Evolutionary conservation across 1,284 basidiomycete species (phyloP).

Genomic region (Exobasidium rhododendri): DNA sequence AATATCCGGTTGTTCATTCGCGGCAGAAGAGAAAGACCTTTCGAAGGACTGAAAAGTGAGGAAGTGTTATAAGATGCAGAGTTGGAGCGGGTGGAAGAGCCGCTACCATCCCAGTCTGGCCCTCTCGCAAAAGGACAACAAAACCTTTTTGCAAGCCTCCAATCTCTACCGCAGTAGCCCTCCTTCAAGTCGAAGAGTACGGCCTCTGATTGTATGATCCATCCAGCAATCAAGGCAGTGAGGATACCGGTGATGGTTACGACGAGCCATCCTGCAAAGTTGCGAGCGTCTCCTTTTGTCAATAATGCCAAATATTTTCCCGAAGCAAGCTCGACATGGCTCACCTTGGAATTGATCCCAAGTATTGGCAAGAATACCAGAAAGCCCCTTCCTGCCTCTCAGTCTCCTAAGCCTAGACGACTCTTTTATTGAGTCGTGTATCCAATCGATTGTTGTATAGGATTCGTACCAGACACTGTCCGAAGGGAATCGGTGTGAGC

Average conservation of each 20-base stretch:
- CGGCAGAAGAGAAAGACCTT: conserved; percentile 26
- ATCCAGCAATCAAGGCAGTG: conserved; percentile 66
- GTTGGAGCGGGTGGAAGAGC: background rate
- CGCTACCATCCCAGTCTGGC: conserved; percentile 25
- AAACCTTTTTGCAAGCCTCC: conserved; percentile 75
- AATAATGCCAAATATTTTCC: too few relatives aligned
- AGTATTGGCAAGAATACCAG: conserved; percentile 68
- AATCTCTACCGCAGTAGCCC: conserved; percentile 72
- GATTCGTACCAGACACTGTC: conserved; percentile 40
- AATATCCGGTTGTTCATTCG: conserved; percentile 36
- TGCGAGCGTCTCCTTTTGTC: too few relatives aligned
- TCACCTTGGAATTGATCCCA: conserved; percentile 69
- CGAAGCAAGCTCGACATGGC: too few relatives aligned
- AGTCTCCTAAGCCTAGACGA: conserved; percentile 52
- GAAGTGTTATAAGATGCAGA: background rate
- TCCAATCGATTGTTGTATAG: conserved; percentile 55
- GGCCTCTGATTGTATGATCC: conserved; percentile 81
- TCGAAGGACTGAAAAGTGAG: conserved; percentile 13
- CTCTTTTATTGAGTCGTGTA: conserved; percentile 57
- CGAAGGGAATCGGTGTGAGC: too few relatives aligned
- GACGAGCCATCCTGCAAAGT: conserved; percentile 71
- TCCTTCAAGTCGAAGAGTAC: conserved; percentile 92
- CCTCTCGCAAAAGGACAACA: conserved; percentile 63
- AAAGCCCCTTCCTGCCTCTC: conserved; percentile 56
- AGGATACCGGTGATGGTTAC: conserved; percentile 66